These are phyloP conservation scores for Eucalyptus sp. DNA, from an alignment of 345 rosid species.

Conservation along the genomic window DNA sequence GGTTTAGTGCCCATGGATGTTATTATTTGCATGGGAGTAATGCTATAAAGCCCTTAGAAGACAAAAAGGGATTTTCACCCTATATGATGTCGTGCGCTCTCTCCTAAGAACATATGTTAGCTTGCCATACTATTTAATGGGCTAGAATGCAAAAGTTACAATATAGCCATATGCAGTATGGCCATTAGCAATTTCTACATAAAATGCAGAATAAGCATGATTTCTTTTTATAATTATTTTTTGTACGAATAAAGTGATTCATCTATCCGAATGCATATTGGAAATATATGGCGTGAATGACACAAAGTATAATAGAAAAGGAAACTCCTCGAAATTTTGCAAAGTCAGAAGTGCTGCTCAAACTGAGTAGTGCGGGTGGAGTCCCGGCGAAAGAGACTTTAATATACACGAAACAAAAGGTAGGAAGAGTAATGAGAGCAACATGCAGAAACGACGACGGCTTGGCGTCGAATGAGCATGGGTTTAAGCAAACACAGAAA, in stretches of 20 bases:
- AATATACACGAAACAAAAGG: neutral
- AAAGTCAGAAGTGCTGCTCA: neutral
- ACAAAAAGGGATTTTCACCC: too few relatives aligned
- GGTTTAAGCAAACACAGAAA: too few relatives aligned
- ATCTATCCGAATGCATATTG: neutral
- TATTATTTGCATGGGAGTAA: too few relatives aligned
- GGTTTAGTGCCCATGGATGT: too few relatives aligned
- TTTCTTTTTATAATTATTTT: too few relatives aligned
- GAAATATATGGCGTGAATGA: neutral
- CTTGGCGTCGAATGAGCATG: too few relatives aligned
- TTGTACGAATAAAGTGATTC: neutral
- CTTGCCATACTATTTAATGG: too few relatives aligned
- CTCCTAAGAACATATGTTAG: too few relatives aligned
- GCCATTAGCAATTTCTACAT: neutral
- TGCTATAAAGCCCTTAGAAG: too few relatives aligned
- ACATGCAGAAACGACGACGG: neutral
- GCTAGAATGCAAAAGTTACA: too few relatives aligned
- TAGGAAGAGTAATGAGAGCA: neutral
- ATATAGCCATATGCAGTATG: too few relatives aligned
- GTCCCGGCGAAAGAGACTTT: neutral
- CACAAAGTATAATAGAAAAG: rapidly evolving
- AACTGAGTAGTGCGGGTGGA: neutral
- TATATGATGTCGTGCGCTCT: rapidly evolving
- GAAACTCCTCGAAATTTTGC: neutral
- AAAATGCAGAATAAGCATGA: neutral